A percentile compares a stretch with the other conserved stretches of the same genome.
Evolutionary conservation across 1,139 yeast genomes (phyloP).

Genomic region (Petasospora fabianii): DNA sequence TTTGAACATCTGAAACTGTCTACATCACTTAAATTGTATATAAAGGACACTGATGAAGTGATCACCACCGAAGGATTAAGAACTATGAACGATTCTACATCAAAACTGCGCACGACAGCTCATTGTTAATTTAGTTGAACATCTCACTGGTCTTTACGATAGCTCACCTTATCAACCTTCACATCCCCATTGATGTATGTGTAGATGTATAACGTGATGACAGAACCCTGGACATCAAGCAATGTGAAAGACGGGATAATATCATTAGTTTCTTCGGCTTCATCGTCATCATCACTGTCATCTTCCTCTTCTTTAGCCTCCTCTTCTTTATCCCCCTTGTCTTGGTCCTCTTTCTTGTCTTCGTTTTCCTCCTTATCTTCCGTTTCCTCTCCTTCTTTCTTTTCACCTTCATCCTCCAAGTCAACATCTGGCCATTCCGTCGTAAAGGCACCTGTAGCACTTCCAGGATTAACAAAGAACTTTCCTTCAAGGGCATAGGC

Average conservation of each 20-base stretch:
- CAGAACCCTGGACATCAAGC: slow-evolving; percentile 73
- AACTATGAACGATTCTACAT: no score
- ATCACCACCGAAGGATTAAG: no score
- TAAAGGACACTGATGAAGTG: no score
- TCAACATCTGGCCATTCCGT: slow-evolving; percentile 50
- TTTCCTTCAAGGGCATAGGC: slow-evolving; percentile 91
- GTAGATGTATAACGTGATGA: slow-evolving; percentile 81
- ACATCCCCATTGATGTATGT: slow-evolving; percentile 78
- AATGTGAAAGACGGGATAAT: slow-evolving; percentile 87
- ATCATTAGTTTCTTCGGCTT: slow-evolving; percentile 26
- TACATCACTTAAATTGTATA: no score
- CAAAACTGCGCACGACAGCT: no score
- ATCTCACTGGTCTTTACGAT: slow-evolving; percentile 54
- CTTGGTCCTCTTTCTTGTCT: slow-evolving; percentile 24
- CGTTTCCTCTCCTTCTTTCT: slow-evolving; percentile 18
- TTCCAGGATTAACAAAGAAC: slow-evolving; percentile 92
- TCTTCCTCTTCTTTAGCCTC: slow-evolving; percentile 18
- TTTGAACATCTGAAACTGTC: no score
- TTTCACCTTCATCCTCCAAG: slow-evolving; percentile 26
- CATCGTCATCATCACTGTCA: slow-evolving; percentile 15
- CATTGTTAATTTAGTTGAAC: no score
- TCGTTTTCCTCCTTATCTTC: slow-evolving; percentile 21
- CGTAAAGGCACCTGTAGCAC: slow-evolving; percentile 87
- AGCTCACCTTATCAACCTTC: slow-evolving; percentile 86
- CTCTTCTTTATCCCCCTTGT: slow-evolving; percentile 14